Base-by-base conservation (phyloP, 2,329 filamentous ascomycete species). In the Chlorencoelia australis region DNA sequence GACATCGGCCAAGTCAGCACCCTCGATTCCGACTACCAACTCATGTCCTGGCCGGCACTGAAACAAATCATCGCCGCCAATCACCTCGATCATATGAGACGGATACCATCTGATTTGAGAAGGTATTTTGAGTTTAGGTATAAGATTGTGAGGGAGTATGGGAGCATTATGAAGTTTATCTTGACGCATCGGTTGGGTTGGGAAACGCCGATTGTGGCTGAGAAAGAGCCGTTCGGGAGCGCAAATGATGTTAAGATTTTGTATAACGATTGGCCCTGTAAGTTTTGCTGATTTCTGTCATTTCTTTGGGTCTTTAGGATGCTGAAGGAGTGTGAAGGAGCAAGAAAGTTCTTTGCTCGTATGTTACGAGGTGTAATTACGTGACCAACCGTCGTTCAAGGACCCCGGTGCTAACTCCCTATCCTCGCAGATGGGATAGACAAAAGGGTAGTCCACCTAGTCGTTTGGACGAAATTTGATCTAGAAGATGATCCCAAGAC, bases 231-330 rank as follows among this genome's bases (percentile, higher is more conserved):
- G 5, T 51, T 53, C 41, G 42, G 44, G 29, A 35, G 50, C 4
- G 18, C 25, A 10, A 9, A 63, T 30, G 81, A 91, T 52, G 62
- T 79, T 50, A 86, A 77, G 58, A 78, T 94, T 31, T 59, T 94
- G 26, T 75, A 73, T 61, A 96, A 96, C 55, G 88, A 96, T 67
- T 95, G 87, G 84, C 89, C 89, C 1, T 96, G n/a, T n/a, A n/a
- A n/a, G n/a, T n/a, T n/a, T n/a, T n/a, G n/a, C n/a, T n/a, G n/a
- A n/a, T n/a, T n/a, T n/a, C n/a, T n/a, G n/a, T n/a, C n/a, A n/a
- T n/a, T n/a, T n/a, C n/a, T n/a, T n/a, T n/a, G n/a, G n/a, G n/a
- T n/a, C n/a, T n/a, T n/a, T n/a, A n/a, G n/a, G n/a, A n/a, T n/a
- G n/a, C n/a, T n/a, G n/a, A n/a, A n/a, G n/a, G n/a, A n/a, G n/a